These are phyloP conservation scores for Penicillium verrucosum DNA, from an alignment of 2,329 filamentous ascomycete species.

Conservation along the genomic window DNA sequence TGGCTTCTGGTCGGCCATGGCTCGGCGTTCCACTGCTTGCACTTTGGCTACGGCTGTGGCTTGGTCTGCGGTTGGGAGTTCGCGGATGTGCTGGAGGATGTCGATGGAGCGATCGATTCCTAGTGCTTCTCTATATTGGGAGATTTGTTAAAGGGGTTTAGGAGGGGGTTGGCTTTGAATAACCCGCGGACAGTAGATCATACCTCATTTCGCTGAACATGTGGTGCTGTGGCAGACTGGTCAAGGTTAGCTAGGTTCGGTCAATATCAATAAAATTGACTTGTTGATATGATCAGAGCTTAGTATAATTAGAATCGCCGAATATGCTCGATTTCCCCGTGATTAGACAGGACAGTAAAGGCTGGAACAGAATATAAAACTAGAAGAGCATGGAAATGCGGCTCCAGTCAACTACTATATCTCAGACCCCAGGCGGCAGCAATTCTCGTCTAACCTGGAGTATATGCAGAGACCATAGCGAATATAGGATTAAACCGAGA, in stretches of 20 bases:
- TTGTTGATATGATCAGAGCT: neutral
- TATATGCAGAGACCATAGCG: neutral
- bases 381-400: neutral
- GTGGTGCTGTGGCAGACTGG: constrained; percentile 83
- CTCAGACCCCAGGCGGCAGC: neutral
- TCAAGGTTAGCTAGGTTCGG: constrained; percentile 9
- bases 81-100: constrained; percentile 84
- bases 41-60: constrained; percentile 68
- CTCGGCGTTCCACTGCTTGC: constrained; percentile 71
- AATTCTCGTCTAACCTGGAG: neutral
- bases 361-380: neutral
- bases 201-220: constrained; percentile 90
- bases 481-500: neutral
- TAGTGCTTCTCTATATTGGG: constrained; percentile 52
- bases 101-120: constrained; percentile 70
- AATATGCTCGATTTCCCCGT: neutral
- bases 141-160: neutral
- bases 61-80: constrained; percentile 62
- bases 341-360: neutral
- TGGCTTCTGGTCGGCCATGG: constrained; percentile 75
- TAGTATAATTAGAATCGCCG: neutral
- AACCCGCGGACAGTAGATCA: neutral
- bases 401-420: neutral
- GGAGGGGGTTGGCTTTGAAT: neutral
- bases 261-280: neutral